Conservation (phyloP, 148 eudicot species). For the Salicornia ramosissima region DNA sequence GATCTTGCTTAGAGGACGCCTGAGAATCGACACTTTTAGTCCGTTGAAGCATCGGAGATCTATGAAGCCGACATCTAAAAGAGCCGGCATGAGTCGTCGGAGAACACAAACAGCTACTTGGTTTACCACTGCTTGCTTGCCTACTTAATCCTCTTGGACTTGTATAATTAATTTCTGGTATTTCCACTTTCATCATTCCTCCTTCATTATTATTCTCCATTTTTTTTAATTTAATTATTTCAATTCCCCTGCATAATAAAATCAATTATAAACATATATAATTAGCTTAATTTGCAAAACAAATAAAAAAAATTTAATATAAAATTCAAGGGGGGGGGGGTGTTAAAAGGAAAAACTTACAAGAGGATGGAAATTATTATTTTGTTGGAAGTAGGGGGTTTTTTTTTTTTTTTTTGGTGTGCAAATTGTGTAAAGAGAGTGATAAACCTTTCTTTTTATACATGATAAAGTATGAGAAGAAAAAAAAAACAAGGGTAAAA, state of each 20-base stretch:
- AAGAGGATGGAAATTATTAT: too few species aligned
- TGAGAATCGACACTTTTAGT: constrained; percentile 41
- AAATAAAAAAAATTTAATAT: not conserved
- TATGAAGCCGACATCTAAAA: constrained; percentile 64
- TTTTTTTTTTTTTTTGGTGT: too few species aligned
- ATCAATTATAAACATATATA: not conserved
- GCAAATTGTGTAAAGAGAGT: constrained; percentile 12
- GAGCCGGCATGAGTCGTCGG: constrained; percentile 73
- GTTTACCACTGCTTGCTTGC: constrained; percentile 33
- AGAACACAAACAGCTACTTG: constrained; percentile 53
- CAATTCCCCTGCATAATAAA: not conserved
- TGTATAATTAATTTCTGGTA: constrained; percentile 13
- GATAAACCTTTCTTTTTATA: constrained; percentile 14
- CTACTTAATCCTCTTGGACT: constrained; percentile 26
- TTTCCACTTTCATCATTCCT: constrained; percentile 32
- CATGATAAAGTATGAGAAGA: not conserved
- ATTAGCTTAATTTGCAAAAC: not conserved
- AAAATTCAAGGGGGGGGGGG: too few species aligned
- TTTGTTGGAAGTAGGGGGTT: too few species aligned
- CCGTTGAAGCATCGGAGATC: constrained; percentile 47
- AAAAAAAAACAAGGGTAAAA: not conserved
- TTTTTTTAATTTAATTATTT: not conserved
- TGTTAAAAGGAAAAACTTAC: too few species aligned
- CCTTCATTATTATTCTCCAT: constrained; percentile 32
- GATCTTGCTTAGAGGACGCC: constrained; percentile 21